These are phyloP conservation scores for Schwanniomyces yamadae DNA, from an alignment of 805 yeast genomes.

Conservation along the genomic window DNA sequence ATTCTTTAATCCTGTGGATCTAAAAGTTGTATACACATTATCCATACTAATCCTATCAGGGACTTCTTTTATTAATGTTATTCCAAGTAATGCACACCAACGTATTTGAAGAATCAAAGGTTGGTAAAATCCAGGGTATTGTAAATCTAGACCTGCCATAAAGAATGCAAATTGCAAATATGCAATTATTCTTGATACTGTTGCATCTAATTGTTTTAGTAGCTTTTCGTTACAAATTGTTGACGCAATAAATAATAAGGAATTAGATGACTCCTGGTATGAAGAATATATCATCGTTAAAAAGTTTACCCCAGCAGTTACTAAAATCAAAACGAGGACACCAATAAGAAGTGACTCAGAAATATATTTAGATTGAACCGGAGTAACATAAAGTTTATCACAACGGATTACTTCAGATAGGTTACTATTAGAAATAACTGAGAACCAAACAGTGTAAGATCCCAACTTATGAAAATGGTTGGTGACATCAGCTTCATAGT, in stretches of 20 bases:
- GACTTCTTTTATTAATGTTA: conserved; percentile 15
- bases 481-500: conserved; percentile 39
- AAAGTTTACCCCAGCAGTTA: conserved; percentile 40
- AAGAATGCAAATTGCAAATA: conserved; percentile 62
- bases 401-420: conserved; percentile 46
- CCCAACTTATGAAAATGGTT: conserved; percentile 44
- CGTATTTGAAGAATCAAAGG: conserved; percentile 50
- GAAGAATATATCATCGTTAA: conserved; percentile 50
- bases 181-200: conserved; percentile 45
- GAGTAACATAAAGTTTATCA: conserved; percentile 47
- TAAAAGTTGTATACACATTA: conserved; percentile 43
- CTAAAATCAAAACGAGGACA: conserved; percentile 37
- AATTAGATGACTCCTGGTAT: conserved; percentile 55
- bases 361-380: conserved; percentile 34
- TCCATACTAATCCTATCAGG: conserved; percentile 17
- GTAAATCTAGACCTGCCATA: conserved; percentile 51
- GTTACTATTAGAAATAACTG: conserved; percentile 40
- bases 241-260: conserved; percentile 52
- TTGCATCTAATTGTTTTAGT: conserved; percentile 56
- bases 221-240: conserved; percentile 59
- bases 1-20: conserved; percentile 40
- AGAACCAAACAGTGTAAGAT: conserved; percentile 42
- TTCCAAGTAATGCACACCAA: conserved; percentile 57
- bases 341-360: conserved; percentile 36
- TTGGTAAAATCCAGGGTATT: conserved; percentile 63